These are phyloP conservation scores for Magnaporthiopsis poae DNA, from an alignment of 2,329 filamentous ascomycete species.

Conservation along the genomic window DNA sequence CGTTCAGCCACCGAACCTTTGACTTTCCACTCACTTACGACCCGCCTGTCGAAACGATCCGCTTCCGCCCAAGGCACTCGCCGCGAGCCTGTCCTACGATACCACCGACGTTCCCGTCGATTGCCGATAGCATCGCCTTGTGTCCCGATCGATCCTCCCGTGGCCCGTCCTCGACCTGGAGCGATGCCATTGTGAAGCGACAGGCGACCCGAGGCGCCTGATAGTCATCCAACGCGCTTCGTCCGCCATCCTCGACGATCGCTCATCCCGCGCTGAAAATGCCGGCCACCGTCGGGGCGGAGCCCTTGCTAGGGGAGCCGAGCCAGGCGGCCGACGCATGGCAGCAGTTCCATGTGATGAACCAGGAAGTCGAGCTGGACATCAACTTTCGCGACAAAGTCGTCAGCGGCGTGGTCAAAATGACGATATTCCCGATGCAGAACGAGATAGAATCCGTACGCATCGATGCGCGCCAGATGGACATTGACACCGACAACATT, in stretches of 20 bases:
- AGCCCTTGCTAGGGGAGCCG: slow-evolving; percentile 9
- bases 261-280: slow-evolving; percentile 13
- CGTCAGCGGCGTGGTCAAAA: slow-evolving; percentile 69
- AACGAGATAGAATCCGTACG: slow-evolving; percentile 44
- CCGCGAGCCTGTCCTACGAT: neutral
- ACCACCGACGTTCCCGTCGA: neutral
- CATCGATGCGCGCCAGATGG: slow-evolving; percentile 54
- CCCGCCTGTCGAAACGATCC: neutral
- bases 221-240: neutral
- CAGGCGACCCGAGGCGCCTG: neutral
- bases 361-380: slow-evolving; percentile 83
- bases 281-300: slow-evolving; percentile 16
- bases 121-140: neutral
- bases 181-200: neutral
- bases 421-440: slow-evolving; percentile 60
- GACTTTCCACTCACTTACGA: too few relatives aligned
- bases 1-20: neutral
- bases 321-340: slow-evolving; percentile 12
- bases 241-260: neutral
- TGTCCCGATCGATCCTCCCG: neutral
- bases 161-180: neutral
- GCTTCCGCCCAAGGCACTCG: neutral
- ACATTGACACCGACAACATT: slow-evolving; percentile 44
- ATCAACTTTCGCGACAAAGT: slow-evolving; percentile 70
- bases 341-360: slow-evolving; percentile 48